These are phyloP conservation scores for Alternaria brassicicola DNA, from an alignment of 2,329 filamentous ascomycete genomes.

Conservation along the genomic window DNA sequence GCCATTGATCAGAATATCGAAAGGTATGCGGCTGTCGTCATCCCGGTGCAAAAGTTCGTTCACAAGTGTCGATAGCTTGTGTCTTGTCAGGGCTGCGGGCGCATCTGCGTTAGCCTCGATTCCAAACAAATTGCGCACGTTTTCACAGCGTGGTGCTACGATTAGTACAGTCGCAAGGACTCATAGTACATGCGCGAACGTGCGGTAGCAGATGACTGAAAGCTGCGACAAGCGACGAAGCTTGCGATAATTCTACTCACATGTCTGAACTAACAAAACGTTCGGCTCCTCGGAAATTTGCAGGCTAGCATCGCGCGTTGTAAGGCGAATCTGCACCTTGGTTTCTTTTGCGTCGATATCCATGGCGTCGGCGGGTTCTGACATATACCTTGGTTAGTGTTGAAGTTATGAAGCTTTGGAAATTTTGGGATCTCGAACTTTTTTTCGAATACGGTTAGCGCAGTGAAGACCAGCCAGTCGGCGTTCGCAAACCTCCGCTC, in stretches of 20 bases:
- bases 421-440: slow-evolving; percentile 36
- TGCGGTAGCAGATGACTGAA: not conserved
- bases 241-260: slow-evolving; percentile 27
- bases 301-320: slow-evolving; percentile 42
- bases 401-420: slow-evolving; percentile 26
- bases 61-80: slow-evolving; percentile 64
- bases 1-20: slow-evolving; percentile 96
- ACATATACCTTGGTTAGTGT: slow-evolving; percentile 7
- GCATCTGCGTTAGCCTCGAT: slow-evolving; percentile 14
- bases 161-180: not conserved
- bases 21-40: slow-evolving; percentile 70
- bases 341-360: slow-evolving; percentile 34
- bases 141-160: not conserved
- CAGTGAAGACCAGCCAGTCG: slow-evolving; percentile 26
- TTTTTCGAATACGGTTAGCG: slow-evolving; percentile 40
- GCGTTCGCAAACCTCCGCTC: slow-evolving; percentile 28
- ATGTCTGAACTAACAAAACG: slow-evolving; percentile 41
- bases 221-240: not conserved
- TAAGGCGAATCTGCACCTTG: slow-evolving; percentile 46
- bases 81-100: slow-evolving; percentile 37
- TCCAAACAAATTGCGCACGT: not conserved
- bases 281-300: slow-evolving; percentile 43
- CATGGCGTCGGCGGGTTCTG: slow-evolving; percentile 24
- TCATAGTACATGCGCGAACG: not conserved
- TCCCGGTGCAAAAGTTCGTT: slow-evolving; percentile 64